Conservation (phyloP, 345 rosid species). For the Populus nigra region DNA sequence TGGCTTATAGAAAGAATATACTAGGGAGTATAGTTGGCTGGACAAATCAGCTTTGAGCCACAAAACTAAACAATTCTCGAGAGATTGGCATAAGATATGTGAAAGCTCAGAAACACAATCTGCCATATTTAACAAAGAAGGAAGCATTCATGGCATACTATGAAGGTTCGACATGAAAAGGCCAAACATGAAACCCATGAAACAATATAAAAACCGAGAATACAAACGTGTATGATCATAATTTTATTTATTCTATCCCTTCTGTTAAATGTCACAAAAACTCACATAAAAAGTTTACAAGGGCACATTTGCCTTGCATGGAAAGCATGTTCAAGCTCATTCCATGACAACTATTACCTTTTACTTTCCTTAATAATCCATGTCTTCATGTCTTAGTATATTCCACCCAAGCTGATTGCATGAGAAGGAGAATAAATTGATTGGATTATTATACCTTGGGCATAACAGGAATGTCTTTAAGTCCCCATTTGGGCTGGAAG, state of each 20-base stretch:
- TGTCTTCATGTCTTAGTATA: background rate
- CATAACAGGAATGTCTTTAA: constrained; percentile 89
- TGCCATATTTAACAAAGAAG: too few species aligned
- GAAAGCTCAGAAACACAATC: too few species aligned
- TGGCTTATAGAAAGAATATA: background rate
- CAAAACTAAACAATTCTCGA: background rate
- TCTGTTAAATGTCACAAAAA: background rate
- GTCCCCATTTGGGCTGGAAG: constrained; percentile 91
- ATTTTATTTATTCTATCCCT: background rate
- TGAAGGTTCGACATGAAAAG: background rate
- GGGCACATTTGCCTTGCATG: background rate
- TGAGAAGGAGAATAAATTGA: background rate
- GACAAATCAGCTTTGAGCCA: background rate
- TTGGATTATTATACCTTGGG: constrained; percentile 65
- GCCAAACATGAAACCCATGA: background rate
- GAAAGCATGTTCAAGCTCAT: background rate
- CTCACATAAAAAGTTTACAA: background rate
- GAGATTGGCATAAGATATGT: background rate
- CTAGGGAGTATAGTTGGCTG: background rate
- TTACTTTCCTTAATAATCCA: background rate
- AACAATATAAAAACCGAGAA: background rate
- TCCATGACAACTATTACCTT: background rate
- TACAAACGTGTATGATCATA: background rate
- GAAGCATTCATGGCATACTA: too few species aligned
- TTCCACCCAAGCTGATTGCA: background rate